Percentiles rank a stretch among this genome's conserved stretches.
Conservation (phyloP, 164 flowering plant species). For the Tinospora cordifolia region DNA sequence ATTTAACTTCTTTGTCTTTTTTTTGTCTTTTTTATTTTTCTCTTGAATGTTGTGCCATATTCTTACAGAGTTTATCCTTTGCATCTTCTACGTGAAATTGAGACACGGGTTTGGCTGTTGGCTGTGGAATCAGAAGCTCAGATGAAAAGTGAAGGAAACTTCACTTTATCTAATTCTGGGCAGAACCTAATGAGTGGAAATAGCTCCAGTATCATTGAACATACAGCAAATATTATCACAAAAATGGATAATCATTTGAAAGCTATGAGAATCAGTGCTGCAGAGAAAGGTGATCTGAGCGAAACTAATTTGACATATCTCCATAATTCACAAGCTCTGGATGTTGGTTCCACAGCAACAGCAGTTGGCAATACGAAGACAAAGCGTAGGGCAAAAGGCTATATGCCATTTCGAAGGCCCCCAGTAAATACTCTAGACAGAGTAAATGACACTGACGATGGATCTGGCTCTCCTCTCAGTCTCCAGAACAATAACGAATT, state of each 20-base stretch:
- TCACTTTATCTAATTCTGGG: slow-evolving; percentile 26
- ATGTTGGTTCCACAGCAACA: slow-evolving; percentile 31
- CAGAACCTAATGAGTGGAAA: slow-evolving; percentile 35
- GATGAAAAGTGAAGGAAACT: slow-evolving; percentile 54
- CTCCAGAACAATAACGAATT: slow-evolving; percentile 29
- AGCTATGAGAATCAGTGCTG: slow-evolving; percentile 31
- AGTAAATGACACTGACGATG: slow-evolving; percentile 45
- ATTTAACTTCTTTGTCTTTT: slow-evolving; percentile 8
- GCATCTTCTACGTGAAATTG: slow-evolving; percentile 93
- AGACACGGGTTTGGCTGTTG: slow-evolving; percentile 96
- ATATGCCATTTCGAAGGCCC: slow-evolving; percentile 43
- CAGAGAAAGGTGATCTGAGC: slow-evolving; percentile 49
- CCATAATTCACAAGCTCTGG: slow-evolving; percentile 32
- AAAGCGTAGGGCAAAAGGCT: slow-evolving; percentile 68
- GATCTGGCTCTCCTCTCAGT: slow-evolving; percentile 20
- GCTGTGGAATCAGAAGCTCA: slow-evolving; percentile 98
- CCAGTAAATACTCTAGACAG: slow-evolving; percentile 48
- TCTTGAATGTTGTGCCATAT: slow-evolving; percentile 1
- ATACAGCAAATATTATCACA: slow-evolving; percentile 63
- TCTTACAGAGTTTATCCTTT: slow-evolving; percentile 72
- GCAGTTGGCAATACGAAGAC: slow-evolving; percentile 43
- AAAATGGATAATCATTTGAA: slow-evolving; percentile 86
- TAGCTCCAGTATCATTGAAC: slow-evolving; percentile 60
- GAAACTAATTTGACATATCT: slow-evolving; percentile 39
- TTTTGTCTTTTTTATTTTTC: background rate